Evolutionary conservation across 768 basidiomycete species (phyloP), one percentile per base, ranked within the genome.

Genomic region (Symmetrospora coprosmae): DNA sequence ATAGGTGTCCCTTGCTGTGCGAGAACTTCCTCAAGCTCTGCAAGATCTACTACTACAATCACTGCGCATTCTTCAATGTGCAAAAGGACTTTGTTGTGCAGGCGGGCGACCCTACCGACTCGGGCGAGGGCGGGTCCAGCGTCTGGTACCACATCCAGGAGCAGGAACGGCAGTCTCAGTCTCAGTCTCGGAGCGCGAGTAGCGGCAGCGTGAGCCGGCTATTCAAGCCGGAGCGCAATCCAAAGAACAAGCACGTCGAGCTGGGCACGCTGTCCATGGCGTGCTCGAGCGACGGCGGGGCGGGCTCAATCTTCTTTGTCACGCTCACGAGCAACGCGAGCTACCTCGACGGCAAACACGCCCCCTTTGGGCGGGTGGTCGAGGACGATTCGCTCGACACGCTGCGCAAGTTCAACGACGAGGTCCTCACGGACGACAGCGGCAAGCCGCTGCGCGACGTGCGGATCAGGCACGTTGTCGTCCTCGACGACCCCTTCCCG

Each of bases 21-120:
- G 82, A 87, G 72, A 99, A 97, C 77, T 97, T 97, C 70, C 80
- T 99, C 59, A 99, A 99, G 73, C 77, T 99, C 60, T 96, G 90
- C 76, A 97, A 96, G 76, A 78, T 87, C 61, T 94, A 94, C 72
- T 92, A 92, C 72, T 97, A 92, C 77, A 92, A 91, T 71, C 75
- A 94, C 63, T 88, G 90, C 71, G 88, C 88, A 0, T 99, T 99
- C 76, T 97, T 97, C 79, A 96, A 99, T 74, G 89, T 99, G 8
- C 90, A 90, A 37, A 94, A 92, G 73, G 89, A 96, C 71, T 99
- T 99, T 66, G 79, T 99, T 50, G 91, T 91, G 11, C 94, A 97
- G 73, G 78, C 81, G 0, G 94, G 94, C n/a, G 94, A 99, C 68
- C 94, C 92, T 5, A 84, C 87, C 17, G 92, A 91, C 6, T 86